A percentile compares a stretch with the other conserved stretches of the same genome.
phyloP scores from a whole-genome alignment of 2,329 filamentous ascomycete species.

The Dothideomycetes sp. region DNA sequence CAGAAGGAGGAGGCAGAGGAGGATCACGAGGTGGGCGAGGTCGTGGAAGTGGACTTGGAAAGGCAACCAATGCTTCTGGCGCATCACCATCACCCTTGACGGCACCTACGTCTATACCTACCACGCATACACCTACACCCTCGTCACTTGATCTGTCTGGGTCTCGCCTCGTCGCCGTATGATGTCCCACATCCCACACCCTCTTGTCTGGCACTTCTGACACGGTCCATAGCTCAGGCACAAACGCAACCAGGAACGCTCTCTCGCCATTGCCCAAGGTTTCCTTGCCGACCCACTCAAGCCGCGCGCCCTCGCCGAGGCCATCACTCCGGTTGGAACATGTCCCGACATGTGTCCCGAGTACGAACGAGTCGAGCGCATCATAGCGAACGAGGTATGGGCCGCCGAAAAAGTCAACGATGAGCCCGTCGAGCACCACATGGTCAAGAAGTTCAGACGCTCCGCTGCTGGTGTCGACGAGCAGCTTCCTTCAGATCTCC shows the following conservation, averaged over 20 bases:
- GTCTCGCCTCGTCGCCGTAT: slow-evolving; percentile 13
- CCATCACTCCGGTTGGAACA: slow-evolving; percentile 52
- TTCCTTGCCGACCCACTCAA: slow-evolving; percentile 51
- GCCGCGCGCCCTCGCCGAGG: slow-evolving; percentile 49
- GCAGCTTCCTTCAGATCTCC: slow-evolving; percentile 54
- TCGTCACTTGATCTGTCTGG: too few species aligned
- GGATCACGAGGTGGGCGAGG: not conserved
- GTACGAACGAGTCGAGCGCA: slow-evolving; percentile 52
- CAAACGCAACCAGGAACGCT: slow-evolving; percentile 41
- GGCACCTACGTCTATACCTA: not conserved
- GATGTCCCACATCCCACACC: not conserved
- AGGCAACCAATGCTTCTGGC: slow-evolving; percentile 5
- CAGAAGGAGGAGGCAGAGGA: not conserved
- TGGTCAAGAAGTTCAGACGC: slow-evolving; percentile 56
- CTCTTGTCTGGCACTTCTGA: slow-evolving; percentile 5
- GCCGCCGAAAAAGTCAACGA: slow-evolving; percentile 48
- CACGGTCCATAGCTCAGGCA: slow-evolving; percentile 33
- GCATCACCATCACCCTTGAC: slow-evolving; percentile 9
- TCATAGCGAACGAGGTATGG: slow-evolving; percentile 53
- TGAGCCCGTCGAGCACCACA: slow-evolving; percentile 42
- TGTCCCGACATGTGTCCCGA: slow-evolving; percentile 58
- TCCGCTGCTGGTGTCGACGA: slow-evolving; percentile 55
- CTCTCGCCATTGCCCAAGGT: slow-evolving; percentile 43
- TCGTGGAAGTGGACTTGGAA: slow-evolving; percentile 4
- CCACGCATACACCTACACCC: too few species aligned